Percentiles rank a stretch among this genome's conserved stretches.
These are phyloP conservation scores for Pharnaceum exiguum DNA, from an alignment of 148 eudicot species.

Conservation along the genomic window DNA sequence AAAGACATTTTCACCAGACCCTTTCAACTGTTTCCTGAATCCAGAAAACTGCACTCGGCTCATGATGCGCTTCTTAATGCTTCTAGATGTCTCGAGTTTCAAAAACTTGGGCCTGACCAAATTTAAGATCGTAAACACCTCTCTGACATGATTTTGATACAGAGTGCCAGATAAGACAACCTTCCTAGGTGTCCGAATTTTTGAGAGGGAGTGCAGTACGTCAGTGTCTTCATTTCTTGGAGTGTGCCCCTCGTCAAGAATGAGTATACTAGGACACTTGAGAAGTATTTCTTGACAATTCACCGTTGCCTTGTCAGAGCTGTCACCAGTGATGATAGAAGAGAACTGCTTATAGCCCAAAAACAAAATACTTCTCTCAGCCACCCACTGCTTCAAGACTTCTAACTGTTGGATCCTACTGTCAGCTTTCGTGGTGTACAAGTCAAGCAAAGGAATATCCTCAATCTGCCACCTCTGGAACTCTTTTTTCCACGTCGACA, in stretches of 20 bases:
- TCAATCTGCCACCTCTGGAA: constrained; percentile 90
- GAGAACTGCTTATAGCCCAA: constrained; percentile 81
- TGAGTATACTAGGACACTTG: constrained; percentile 54
- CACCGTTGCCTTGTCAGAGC: constrained; percentile 32
- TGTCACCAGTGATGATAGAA: constrained; percentile 54
- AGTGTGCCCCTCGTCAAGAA: constrained; percentile 91
- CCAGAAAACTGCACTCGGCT: constrained; percentile 47
- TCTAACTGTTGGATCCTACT: constrained; percentile 63
- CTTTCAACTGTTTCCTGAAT: constrained; percentile 36
- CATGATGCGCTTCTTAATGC: constrained; percentile 53
- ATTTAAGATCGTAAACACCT: constrained; percentile 80
- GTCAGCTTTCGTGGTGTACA: constrained; percentile 81
- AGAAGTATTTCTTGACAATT: constrained; percentile 65
- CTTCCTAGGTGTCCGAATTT: constrained; percentile 75
- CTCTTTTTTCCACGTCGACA: constrained; percentile 83
- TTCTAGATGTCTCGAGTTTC: constrained; percentile 45
- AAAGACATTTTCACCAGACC: constrained; percentile 47
- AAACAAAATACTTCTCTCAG: constrained; percentile 61
- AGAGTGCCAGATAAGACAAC: constrained; percentile 94
- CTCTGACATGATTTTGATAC: constrained; percentile 92
- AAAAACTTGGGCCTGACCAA: constrained; percentile 80
- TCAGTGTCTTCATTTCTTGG: constrained; percentile 88
- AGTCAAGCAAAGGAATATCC: constrained; percentile 68
- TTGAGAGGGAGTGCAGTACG: constrained; percentile 58
- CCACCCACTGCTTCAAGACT: constrained; percentile 70